phyloP scores from a whole-genome alignment of 1,284 basidiomycete genomes.

The Naganishia sp. region DNA sequence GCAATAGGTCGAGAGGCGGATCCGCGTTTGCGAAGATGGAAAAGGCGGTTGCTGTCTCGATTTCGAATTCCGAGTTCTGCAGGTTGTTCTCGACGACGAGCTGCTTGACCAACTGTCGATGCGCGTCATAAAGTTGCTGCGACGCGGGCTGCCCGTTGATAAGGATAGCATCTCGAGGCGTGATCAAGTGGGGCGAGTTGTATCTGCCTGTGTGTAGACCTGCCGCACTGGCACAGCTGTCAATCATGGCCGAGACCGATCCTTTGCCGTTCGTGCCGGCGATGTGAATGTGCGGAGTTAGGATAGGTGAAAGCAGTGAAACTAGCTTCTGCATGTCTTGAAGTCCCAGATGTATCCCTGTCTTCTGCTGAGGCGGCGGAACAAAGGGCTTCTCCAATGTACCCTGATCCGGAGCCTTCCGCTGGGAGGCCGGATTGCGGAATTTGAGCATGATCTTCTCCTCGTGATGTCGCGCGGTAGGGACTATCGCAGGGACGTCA shows the following conservation, averaged over 20 bases:
- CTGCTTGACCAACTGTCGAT: constrained; percentile 59
- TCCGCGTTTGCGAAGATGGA: constrained; percentile 66
- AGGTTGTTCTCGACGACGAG: constrained; percentile 58
- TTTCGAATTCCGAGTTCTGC: constrained; percentile 72
- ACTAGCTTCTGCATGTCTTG: constrained; percentile 68
- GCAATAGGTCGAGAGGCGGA: constrained; percentile 68
- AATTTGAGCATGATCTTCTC: constrained; percentile 20
- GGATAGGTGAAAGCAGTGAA: constrained; percentile 64
- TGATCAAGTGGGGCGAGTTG: constrained; percentile 88
- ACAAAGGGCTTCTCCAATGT: neutral
- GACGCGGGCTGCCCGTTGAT: constrained; percentile 66
- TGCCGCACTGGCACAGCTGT: constrained; percentile 68
- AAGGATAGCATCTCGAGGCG: constrained; percentile 73
- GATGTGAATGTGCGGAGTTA: constrained; percentile 84
- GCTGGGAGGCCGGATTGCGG: constrained; percentile 21
- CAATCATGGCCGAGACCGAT: constrained; percentile 79
- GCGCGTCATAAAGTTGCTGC: constrained; percentile 59
- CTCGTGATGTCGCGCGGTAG: neutral
- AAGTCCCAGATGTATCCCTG: constrained; percentile 72
- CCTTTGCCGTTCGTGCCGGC: constrained; percentile 99
- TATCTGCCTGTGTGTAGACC: constrained; percentile 73
- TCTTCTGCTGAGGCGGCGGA: constrained; percentile 5
- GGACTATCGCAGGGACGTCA: neutral
- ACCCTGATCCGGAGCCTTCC: neutral
- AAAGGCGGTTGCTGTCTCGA: constrained; percentile 77